These are phyloP conservation scores for Daldinia caldariorum DNA, from an alignment of 495 filamentous ascomycete genomes.

Conservation along the genomic window DNA sequence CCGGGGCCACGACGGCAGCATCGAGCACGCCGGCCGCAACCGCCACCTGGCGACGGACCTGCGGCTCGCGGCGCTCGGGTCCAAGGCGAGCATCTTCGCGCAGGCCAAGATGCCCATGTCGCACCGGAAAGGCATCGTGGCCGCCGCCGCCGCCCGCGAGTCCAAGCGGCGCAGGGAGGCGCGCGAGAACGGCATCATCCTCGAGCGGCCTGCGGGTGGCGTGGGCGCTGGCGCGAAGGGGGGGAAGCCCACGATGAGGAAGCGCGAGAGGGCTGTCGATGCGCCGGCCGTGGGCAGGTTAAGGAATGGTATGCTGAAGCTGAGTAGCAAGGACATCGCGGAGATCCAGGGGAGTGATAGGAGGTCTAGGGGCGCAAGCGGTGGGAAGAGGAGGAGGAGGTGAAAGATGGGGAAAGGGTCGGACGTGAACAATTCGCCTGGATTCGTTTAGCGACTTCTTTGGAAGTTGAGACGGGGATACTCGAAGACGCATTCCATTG, in stretches of 20 bases:
- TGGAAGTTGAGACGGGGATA: neutral
- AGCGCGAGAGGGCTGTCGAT: conserved; percentile 73
- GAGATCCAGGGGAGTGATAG: conserved; percentile 65
- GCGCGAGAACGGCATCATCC: conserved; percentile 86
- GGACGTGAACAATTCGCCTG: neutral
- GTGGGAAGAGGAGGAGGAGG: conserved; percentile 47
- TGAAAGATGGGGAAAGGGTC: conserved; percentile 15
- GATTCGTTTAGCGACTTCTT: neutral
- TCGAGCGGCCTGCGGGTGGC: conserved; percentile 72
- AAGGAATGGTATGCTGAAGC: conserved; percentile 76
- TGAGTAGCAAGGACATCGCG: conserved; percentile 79
- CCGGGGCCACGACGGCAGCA: conserved; percentile 67
- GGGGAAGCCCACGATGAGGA: conserved; percentile 52
- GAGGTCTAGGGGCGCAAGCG: conserved; percentile 40
- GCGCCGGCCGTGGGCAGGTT: conserved; percentile 83
- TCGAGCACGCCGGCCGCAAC: conserved; percentile 57
- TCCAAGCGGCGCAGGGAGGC: conserved; percentile 78
- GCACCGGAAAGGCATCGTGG: conserved; percentile 79
- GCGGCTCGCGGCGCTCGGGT: conserved; percentile 80
- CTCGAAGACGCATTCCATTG: neutral
- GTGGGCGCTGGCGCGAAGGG: no score
- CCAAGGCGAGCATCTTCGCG: conserved; percentile 73
- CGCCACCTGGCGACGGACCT: conserved; percentile 81
- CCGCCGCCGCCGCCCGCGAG: conserved; percentile 71
- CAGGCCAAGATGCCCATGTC: conserved; percentile 87